Evolutionary conservation across 225 moss, liverwort and hornwort species (phyloP), one percentile per base, ranked within the genome.

Genomic region (Bryum argenteum): DNA sequence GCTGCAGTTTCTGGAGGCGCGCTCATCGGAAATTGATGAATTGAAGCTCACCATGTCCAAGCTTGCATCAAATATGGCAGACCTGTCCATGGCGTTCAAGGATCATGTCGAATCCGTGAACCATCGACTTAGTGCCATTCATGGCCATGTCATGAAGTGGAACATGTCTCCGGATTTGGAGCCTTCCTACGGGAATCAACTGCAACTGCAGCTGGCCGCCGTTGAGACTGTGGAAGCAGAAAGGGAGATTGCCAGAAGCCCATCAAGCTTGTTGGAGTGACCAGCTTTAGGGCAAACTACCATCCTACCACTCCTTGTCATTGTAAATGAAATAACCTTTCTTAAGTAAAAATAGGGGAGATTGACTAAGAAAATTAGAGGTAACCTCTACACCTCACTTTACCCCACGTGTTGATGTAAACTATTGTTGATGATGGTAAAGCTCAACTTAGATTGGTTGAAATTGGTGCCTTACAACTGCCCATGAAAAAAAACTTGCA

Each of bases 21-120:
- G 67, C 61, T 20, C 61, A 37, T 61, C 26, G 23, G 67, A 68
- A 60, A 61, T 75, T 52, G 61, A 75, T 58, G 67, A 75, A 61
- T 41, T 74, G 1, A 73, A 75, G 66, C 33, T 23, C 23, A 67
- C 59, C 9, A 75, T 75, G 66, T 52, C 66, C 59, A 59, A 68
- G 20, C 68, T 75, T n/a, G 75, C 75, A 68, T 51, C 67, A 15
- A 67, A 75, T n/a, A 67, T 75, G 52, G 75, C 53, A 20, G 52
- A 75, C 41, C 18, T 75, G 1, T 75, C 75, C 7, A 41, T 67
- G 24, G 67, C 75, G 59, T 68, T 75, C 43, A 75, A 68, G 15
- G 67, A 54, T 53, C 61, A 75, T 67, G 61, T 67, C 26, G 52
- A 75, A 42, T 75, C 61, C 26, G 67, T 75, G 15, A 75, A 75